Conservation (phyloP, 805 yeast species). For the Candida broadrunensis region DNA sequence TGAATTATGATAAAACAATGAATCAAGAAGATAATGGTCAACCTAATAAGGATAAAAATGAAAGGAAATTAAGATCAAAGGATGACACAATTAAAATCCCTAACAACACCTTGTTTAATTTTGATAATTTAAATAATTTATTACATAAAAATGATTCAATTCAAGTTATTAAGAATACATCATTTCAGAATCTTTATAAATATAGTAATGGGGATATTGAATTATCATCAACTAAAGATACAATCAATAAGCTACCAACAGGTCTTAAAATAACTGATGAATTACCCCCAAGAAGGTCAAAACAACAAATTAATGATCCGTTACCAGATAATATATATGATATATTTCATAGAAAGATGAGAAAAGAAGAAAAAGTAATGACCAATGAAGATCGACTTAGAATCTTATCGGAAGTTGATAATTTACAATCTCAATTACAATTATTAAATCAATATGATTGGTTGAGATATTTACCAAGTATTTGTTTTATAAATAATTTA, state of each 20-base stretch:
- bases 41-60: slow-evolving; percentile 1
- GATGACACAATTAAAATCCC: slow-evolving; percentile 11
- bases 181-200: slow-evolving; percentile 8
- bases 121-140: slow-evolving; percentile 28
- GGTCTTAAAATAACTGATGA: slow-evolving; percentile 2
- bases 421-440: slow-evolving; percentile 41
- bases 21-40: slow-evolving; percentile 10
- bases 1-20: no score
- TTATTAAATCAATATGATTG: slow-evolving; percentile 45
- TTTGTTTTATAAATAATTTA: slow-evolving; percentile 50
- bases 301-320: slow-evolving; percentile 30
- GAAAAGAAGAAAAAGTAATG: slow-evolving; percentile 63
- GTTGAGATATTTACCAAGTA: slow-evolving; percentile 40
- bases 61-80: slow-evolving; percentile 27
- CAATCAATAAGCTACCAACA: slow-evolving; percentile 3
- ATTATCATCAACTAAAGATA: slow-evolving; percentile 5
- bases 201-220: slow-evolving; percentile 5
- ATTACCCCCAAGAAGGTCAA: slow-evolving; percentile 15
- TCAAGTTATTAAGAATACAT: slow-evolving; percentile 5
- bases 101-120: slow-evolving; percentile 26
- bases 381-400: slow-evolving; percentile 50
- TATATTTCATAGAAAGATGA: slow-evolving; percentile 56
- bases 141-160: slow-evolving; percentile 20
- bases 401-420: slow-evolving; percentile 56
- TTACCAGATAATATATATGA: slow-evolving; percentile 44